Base-by-base conservation (phyloP, 108 stramenopile genomes). In the Stephanodiscus minutulus region DNA sequence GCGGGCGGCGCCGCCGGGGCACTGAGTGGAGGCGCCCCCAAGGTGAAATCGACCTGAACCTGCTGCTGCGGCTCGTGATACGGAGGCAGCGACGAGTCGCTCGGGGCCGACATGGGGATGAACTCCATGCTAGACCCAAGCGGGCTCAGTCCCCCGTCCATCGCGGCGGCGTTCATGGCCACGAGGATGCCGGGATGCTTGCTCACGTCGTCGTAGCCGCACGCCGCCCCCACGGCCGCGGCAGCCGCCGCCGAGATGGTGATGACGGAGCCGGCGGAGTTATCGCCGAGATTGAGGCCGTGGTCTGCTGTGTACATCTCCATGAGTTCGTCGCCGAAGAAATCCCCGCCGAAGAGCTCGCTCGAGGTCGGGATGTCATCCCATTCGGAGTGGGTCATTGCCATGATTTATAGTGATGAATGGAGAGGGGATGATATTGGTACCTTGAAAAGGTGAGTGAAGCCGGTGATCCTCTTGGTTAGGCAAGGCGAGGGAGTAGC, bases 281-380 rank as follows among this genome's bases (percentile, higher is more conserved):
- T 76, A 18, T 74, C 88, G 29, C 83, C 83, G 8, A 46, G 31
- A 66, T 58, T 65, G 20, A 60, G 9, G 5, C 77, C 86, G 47
- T 74, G 85, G n/a, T 80, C 81, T 39, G 79, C 73, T 77, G 86
- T 80, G 71, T 92, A 92, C 67, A 92, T 92, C 48, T 92, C 91
- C 71, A 77, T 77, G 48, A 92, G 88, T 65, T 92, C 91, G 61
- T 92, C 91, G 7, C 87, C 86, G 61, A 92, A 88, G 61, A 92
- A 63, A 13, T 90, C 91, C 7, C 86, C 88, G 53, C 82, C 87
- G 64, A 92, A 92, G n/a, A 92, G 81, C 57, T 92, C 91, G 29
- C 77, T 65, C 20, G 88, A 76, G 56, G 82, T 59, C 25, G 75
- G 73, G 54, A 84, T 72, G 44, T 70, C 76, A 13, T 57, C 64